A percentile compares a stretch with the other conserved stretches of the same genome.
Conservation (phyloP, 1,284 basidiomycete species). For the Ganoderma resinaceum region DNA sequence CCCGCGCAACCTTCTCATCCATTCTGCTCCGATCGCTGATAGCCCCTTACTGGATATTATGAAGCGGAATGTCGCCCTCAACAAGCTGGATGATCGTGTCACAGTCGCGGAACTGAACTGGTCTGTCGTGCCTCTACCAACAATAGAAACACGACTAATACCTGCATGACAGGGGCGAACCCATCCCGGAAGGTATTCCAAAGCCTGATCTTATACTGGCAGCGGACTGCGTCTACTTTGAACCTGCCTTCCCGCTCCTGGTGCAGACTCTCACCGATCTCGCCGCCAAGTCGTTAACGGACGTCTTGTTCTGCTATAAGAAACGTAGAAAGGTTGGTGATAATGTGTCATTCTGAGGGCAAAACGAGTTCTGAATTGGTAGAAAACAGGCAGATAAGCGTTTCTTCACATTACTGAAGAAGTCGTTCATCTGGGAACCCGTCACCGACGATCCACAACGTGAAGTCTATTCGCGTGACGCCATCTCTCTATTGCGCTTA, state of each 20-base stretch:
- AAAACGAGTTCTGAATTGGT: background rate
- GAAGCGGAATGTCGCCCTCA: conserved; percentile 71
- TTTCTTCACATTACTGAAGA: conserved; percentile 86
- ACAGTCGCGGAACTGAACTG: conserved; percentile 80
- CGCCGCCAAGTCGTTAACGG: conserved; percentile 54
- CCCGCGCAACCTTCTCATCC: background rate
- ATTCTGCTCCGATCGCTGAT: background rate
- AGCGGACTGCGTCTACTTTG: conserved; percentile 96
- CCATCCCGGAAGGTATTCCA: conserved; percentile 50
- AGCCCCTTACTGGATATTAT: conserved; percentile 83
- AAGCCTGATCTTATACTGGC: conserved; percentile 78
- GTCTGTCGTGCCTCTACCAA: conserved; percentile 46
- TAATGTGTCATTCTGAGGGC: background rate
- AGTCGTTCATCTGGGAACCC: conserved; percentile 81
- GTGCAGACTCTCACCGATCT: conserved; percentile 82
- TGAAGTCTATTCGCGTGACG: conserved; percentile 46
- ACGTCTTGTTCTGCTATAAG: conserved; percentile 92
- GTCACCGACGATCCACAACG: conserved; percentile 54
- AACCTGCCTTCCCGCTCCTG: conserved; percentile 91
- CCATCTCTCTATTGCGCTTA: conserved; percentile 48
- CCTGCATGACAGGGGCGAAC: conserved; percentile 56
- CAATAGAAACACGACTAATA: conserved; percentile 31
- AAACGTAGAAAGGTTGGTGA: conserved; percentile 84
- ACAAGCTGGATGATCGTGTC: conserved; percentile 60
- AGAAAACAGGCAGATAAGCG: conserved; percentile 85